Percentiles rank a stretch among this genome's conserved stretches.
Evolutionary conservation across 2,329 filamentous ascomycete species (phyloP).

Genomic region (Aureobasidium sp.): DNA sequence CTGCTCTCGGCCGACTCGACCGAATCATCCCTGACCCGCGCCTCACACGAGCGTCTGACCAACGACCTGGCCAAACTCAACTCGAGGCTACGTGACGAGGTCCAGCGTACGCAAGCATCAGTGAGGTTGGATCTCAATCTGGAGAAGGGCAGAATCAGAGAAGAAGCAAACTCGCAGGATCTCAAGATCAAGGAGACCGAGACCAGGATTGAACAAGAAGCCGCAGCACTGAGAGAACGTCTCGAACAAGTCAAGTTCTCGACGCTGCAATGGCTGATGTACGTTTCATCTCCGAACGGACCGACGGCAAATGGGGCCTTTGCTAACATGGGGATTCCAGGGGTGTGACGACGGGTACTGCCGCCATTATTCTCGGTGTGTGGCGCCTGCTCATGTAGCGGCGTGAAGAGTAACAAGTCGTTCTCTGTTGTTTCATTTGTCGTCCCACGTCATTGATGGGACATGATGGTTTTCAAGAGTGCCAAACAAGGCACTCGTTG

Average conservation of each 20-base stretch:
- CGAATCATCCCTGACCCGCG: constrained; percentile 78
- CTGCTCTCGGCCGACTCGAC: constrained; percentile 85
- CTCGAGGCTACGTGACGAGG: constrained; percentile 82
- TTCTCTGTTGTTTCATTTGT: constrained; percentile 2
- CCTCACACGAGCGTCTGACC: constrained; percentile 82
- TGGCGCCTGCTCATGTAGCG: constrained; percentile 55
- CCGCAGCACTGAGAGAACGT: constrained; percentile 79
- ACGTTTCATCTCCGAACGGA: constrained; percentile 37
- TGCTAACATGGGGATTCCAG: constrained; percentile 24
- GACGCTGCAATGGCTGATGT: constrained; percentile 97
- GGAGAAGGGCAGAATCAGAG: constrained; percentile 90
- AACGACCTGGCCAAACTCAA: constrained; percentile 94
- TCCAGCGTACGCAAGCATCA: constrained; percentile 85
- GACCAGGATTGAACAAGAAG: constrained; percentile 96
- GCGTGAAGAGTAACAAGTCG: neutral
- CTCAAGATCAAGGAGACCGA: constrained; percentile 98
- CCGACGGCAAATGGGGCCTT: neutral
- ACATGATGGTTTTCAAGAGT: neutral
- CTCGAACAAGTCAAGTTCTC: constrained; percentile 97
- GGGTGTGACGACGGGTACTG: constrained; percentile 58
- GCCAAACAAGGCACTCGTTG: neutral
- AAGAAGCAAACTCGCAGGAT: constrained; percentile 93
- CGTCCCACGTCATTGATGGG: neutral
- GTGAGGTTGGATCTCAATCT: constrained; percentile 89
- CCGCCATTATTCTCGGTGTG: constrained; percentile 57